Conservation (phyloP, 169 alveolate species). For the Cryptosporidium bovis region DNA sequence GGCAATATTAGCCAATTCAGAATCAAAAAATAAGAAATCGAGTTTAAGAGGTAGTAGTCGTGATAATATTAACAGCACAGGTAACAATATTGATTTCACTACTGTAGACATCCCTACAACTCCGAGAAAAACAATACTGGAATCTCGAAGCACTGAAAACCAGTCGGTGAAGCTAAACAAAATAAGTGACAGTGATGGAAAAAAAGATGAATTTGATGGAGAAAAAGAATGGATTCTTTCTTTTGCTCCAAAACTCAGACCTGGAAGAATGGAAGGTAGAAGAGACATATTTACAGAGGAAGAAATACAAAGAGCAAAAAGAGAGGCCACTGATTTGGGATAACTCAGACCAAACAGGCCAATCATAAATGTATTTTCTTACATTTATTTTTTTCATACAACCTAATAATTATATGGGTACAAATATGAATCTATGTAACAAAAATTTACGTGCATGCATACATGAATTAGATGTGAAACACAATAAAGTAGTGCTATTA, state of each 20-base stretch:
- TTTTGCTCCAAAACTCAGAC: slow-evolving; percentile 66
- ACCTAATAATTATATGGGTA: too few relatives aligned
- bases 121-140: background rate
- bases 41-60: background rate
- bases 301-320: slow-evolving; percentile 34
- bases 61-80: background rate
- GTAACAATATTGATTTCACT: background rate
- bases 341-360: too few relatives aligned
- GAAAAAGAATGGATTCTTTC: slow-evolving; percentile 67
- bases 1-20: too few relatives aligned
- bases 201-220: background rate
- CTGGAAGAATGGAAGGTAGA: slow-evolving; percentile 60
- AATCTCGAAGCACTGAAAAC: background rate
- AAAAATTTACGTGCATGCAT: too few relatives aligned
- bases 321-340: slow-evolving; percentile 15
- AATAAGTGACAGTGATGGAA: background rate
- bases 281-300: slow-evolving; percentile 50
- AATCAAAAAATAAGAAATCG: background rate
- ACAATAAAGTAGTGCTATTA: too few relatives aligned
- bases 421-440: too few relatives aligned
- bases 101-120: background rate
- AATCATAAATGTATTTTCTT: too few relatives aligned
- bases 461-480: too few relatives aligned
- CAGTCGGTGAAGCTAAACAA: background rate
- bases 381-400: too few relatives aligned